Evolutionary conservation across 305 asterid genomes (phyloP).

Genomic region (Rubia balearica): DNA sequence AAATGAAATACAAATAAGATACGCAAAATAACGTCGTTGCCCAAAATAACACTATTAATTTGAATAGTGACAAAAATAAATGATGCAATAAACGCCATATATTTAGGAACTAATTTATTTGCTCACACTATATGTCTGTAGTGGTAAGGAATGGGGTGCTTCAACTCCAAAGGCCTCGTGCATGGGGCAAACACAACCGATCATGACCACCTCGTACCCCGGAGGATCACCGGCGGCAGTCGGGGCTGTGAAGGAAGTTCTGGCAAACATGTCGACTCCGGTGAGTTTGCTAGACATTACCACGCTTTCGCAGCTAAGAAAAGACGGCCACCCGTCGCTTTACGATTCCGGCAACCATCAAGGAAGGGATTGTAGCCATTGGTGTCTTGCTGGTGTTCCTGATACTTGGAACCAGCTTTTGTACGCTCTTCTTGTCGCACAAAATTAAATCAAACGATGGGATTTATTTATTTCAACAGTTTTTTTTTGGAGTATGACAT

Average conservation of each 20-base stretch:
- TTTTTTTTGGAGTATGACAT: no score
- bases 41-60: no score
- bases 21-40: no score
- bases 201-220: slow-evolving; percentile 28
- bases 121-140: background rate
- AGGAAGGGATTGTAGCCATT: slow-evolving; percentile 62
- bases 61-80: no score
- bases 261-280: slow-evolving; percentile 36
- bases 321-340: slow-evolving; percentile 64
- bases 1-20: no score
- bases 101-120: no score
- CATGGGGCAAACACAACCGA: slow-evolving; percentile 43
- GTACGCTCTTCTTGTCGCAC: slow-evolving; percentile 31
- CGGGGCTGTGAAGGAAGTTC: slow-evolving; percentile 40
- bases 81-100: no score
- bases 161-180: slow-evolving; percentile 29
- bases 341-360: slow-evolving; percentile 35
- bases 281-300: slow-evolving; percentile 54
- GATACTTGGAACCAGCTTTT: slow-evolving; percentile 68
- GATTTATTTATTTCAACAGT: no score
- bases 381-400: slow-evolving; percentile 74
- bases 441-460: background rate
- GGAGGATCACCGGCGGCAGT: slow-evolving; percentile 37
- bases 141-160: slow-evolving; percentile 56
- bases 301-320: slow-evolving; percentile 46